These are phyloP conservation scores for Eucalyptus polybractea DNA, from an alignment of 345 rosid species.

Conservation along the genomic window DNA sequence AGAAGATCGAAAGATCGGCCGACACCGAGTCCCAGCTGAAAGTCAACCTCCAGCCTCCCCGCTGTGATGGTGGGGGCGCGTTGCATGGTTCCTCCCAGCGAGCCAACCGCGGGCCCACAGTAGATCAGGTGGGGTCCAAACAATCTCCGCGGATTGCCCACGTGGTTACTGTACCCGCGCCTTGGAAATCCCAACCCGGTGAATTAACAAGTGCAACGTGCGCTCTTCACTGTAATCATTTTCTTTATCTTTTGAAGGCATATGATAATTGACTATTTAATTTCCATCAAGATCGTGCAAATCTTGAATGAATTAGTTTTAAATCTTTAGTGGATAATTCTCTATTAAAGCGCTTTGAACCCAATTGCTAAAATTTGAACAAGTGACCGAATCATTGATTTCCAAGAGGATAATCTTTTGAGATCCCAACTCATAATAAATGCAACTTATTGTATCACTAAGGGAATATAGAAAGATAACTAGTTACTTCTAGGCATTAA, in stretches of 20 bases:
- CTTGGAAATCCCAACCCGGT: background rate
- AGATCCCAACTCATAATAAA: background rate
- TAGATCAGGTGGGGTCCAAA: background rate
- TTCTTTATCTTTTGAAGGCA: background rate
- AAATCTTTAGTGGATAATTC: background rate
- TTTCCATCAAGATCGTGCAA: no score
- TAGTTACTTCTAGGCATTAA: background rate
- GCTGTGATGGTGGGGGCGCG: background rate
- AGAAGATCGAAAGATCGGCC: background rate
- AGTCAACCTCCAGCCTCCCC: background rate
- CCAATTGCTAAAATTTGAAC: background rate
- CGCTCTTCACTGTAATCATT: background rate
- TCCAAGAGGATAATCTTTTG: fast-evolving
- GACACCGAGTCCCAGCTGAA: background rate
- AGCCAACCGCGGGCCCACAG: background rate
- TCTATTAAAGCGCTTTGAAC: background rate
- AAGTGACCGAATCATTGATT: background rate
- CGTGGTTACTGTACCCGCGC: no score
- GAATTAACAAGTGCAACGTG: background rate
- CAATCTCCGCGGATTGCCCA: no score
- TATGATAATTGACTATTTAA: no score
- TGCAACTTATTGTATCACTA: background rate
- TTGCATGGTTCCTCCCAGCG: no score
- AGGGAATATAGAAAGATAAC: background rate
- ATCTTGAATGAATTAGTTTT: background rate